These are phyloP conservation scores for Nemania sp. DNA, from an alignment of 2,329 filamentous ascomycete species.

Conservation along the genomic window DNA sequence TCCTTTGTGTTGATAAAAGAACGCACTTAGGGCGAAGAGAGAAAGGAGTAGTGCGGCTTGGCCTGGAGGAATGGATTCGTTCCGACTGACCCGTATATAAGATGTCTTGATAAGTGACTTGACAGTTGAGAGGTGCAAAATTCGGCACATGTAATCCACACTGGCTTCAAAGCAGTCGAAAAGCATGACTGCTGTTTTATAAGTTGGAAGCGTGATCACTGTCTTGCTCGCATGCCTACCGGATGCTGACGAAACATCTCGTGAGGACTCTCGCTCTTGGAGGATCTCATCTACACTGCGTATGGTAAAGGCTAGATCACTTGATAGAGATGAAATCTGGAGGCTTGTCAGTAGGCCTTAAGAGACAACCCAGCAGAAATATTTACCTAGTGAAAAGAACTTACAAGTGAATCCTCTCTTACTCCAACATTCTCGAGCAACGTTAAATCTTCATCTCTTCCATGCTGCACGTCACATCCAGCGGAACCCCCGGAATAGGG, in stretches of 20 bases:
- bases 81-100: slow-evolving; percentile 42
- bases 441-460: slow-evolving; percentile 20
- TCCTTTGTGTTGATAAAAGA: slow-evolving; percentile 41
- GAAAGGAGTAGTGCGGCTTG: slow-evolving; percentile 47
- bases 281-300: slow-evolving; percentile 35
- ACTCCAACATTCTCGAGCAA: slow-evolving; percentile 38
- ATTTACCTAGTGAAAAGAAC: not conserved
- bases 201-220: slow-evolving; percentile 38
- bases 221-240: slow-evolving; percentile 6
- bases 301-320: slow-evolving; percentile 37
- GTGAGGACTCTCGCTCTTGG: slow-evolving; percentile 12
- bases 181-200: slow-evolving; percentile 39
- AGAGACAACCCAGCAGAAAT: not conserved
- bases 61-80: slow-evolving; percentile 37
- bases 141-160: slow-evolving; percentile 42
- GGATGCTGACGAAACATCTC: not conserved
- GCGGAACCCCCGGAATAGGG: slow-evolving; percentile 4
- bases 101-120: slow-evolving; percentile 42
- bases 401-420: slow-evolving; percentile 36
- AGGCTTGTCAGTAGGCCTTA: not conserved
- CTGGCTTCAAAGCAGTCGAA: slow-evolving; percentile 42
- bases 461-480: not conserved
- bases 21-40: slow-evolving; percentile 44
- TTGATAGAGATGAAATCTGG: slow-evolving; percentile 40
- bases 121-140: slow-evolving; percentile 44